Percentiles rank a stretch among this genome's conserved stretches.
Evolutionary conservation across 495 filamentous ascomycete genomes (phyloP).

Genomic region (Xylona heveae): DNA sequence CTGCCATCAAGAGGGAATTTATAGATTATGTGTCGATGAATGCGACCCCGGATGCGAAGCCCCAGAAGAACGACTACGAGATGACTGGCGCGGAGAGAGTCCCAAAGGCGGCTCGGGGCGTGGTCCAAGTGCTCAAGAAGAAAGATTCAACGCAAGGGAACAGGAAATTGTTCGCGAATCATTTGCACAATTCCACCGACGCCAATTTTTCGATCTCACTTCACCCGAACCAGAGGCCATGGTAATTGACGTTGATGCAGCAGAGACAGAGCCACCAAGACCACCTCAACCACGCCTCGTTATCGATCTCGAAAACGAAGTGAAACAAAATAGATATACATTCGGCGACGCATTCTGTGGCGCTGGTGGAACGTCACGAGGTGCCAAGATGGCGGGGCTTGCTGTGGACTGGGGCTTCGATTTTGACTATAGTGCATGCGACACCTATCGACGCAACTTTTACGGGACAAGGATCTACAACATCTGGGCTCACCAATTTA

Average conservation of each 20-base stretch:
- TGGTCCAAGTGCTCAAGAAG: conserved; percentile 15
- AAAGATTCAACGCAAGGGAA: conserved; percentile 6
- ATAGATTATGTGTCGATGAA: conserved; percentile 10
- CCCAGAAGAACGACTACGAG: conserved; percentile 8
- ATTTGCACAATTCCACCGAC: too few species aligned
- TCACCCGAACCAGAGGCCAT: too few species aligned
- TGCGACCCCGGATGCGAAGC: conserved; percentile 2
- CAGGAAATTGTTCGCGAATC: conserved; percentile 2
- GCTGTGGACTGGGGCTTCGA: conserved; percentile 42
- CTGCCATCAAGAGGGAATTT: conserved; percentile 9
- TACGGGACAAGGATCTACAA: conserved; percentile 19
- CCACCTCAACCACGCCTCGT: too few species aligned
- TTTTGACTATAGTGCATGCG: conserved; percentile 26
- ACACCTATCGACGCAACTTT: conserved; percentile 41
- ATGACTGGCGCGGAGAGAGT: conserved; percentile 14
- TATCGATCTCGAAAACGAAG: too few species aligned
- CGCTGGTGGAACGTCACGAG: conserved; percentile 52
- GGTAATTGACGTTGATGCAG: too few species aligned
- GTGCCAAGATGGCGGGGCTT: conserved; percentile 40
- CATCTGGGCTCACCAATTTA: conserved; percentile 26
- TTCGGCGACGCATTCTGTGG: conserved; percentile 60
- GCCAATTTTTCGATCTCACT: too few species aligned
- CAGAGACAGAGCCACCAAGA: too few species aligned
- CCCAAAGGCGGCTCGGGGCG: conserved; percentile 13
- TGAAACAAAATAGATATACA: conserved; percentile 23